Evolutionary conservation across 106 monocot species (phyloP), one percentile per base, ranked within the genome.

Genomic region (Dendrobium officinale): DNA sequence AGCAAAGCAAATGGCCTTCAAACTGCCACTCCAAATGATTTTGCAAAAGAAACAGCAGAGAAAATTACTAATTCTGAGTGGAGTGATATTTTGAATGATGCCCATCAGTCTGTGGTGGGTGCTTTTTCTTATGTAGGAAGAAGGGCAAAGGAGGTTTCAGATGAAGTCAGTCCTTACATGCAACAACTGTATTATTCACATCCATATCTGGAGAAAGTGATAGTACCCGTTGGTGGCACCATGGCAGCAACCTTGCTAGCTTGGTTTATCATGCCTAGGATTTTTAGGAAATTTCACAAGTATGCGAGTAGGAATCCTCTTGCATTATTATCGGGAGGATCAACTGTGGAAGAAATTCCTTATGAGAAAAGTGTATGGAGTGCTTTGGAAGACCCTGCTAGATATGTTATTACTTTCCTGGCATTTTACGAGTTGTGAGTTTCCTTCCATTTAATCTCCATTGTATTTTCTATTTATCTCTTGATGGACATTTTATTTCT

Each of bases 371-470:
- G 96, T 84, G 19, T 96, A 7, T 96, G 96, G 96, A 80, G 87
- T 88, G 86, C 96, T 85, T 78, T 96, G 43, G 96, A 96, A 85
- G 93, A 93, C 72, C 96, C 96, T 77, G 93, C 96, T 77, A 93
- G 91, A 93, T 96, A 96, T 83, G 83, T 93, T 51, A 61, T 92
- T 70, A 93, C 92, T 41, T 93, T 96, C 82, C 85, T 93, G 80
- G 93, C 96, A 79, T 96, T 96, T 78, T 92, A 91, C 79, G 86
- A 96, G 80, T 80, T 96, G 96, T 93, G 79, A 92, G 92, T 77
- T 70, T 81, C 79, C 61, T 20, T 49, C 56, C 48, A n/a, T 68
- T 41, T 73, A 31, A 45, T 2, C 8, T 15, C 24, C 45, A 49
- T 26, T 4, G 5, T 26, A 11, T 49, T 51, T 76, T 48, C 48